A percentile compares a stretch with the other conserved stretches of the same genome.
phyloP scores from a whole-genome alignment of 495 filamentous ascomycete species.

The Saxophila tyrrhenica region DNA sequence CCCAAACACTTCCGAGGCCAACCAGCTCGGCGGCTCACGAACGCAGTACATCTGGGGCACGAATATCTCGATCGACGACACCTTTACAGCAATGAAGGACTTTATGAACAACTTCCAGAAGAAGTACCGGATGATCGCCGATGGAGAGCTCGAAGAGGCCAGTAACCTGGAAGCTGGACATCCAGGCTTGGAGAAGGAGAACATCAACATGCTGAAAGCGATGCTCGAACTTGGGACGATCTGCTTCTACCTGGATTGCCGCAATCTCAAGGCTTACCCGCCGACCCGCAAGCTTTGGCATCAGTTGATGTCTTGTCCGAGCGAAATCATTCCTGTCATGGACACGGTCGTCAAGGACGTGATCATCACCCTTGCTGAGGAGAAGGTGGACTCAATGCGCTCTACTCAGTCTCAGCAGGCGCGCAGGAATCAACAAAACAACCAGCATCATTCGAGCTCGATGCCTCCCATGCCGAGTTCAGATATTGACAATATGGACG shows the following conservation, averaged over 20 bases:
- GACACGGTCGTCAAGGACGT: slow-evolving; percentile 86
- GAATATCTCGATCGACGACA: slow-evolving; percentile 85
- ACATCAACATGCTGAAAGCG: slow-evolving; percentile 73
- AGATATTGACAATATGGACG: slow-evolving; percentile 45
- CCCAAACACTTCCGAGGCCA: slow-evolving; percentile 81
- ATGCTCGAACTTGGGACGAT: slow-evolving; percentile 79
- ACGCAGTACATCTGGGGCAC: slow-evolving; percentile 92
- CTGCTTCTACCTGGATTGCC: slow-evolving; percentile 75
- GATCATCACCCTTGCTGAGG: slow-evolving; percentile 79
- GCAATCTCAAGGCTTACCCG: slow-evolving; percentile 86
- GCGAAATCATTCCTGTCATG: slow-evolving; percentile 93
- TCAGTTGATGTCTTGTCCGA: slow-evolving; percentile 82
- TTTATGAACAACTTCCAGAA: slow-evolving; percentile 81
- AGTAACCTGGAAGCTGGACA: slow-evolving; percentile 45
- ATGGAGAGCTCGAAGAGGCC: slow-evolving; percentile 62
- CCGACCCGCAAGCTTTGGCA: slow-evolving; percentile 89
- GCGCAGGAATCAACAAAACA: slow-evolving; percentile 31
- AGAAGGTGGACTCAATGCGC: slow-evolving; percentile 55
- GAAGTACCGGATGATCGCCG: slow-evolving; percentile 85
- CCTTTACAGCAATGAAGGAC: slow-evolving; percentile 74
- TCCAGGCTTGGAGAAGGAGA: slow-evolving; percentile 57
- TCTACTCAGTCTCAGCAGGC: slow-evolving; percentile 39
- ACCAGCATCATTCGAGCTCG: slow-evolving; percentile 47
- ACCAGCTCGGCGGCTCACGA: slow-evolving; percentile 68
- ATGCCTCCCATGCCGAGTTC: slow-evolving; percentile 64